Percentiles rank a stretch among this genome's conserved stretches.
These are phyloP conservation scores for Zymoseptoria tritici DNA, from an alignment of 2,329 filamentous ascomycete species.

Conservation along the genomic window DNA sequence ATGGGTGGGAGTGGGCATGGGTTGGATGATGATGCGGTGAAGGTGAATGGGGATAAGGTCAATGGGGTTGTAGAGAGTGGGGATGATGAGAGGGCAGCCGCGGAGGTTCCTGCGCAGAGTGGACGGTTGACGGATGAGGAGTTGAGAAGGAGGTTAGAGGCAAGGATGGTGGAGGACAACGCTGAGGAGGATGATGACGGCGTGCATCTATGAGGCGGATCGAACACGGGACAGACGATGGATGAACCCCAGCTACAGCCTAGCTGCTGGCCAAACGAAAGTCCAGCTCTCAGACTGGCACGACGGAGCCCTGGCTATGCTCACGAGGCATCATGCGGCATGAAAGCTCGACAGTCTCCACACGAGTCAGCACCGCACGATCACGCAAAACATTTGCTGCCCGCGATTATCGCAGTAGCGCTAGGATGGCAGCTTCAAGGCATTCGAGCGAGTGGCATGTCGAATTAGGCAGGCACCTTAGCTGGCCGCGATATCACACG, in stretches of 20 bases:
- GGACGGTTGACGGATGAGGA: constrained; percentile 53
- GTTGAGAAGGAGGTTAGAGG: constrained; percentile 49
- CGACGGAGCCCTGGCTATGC: neutral
- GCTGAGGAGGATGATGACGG: constrained; percentile 45
- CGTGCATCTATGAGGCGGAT: constrained; percentile 49
- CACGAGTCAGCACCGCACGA: no score
- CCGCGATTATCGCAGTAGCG: no score
- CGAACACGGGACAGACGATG: neutral
- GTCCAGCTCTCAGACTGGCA: neutral
- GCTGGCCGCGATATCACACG: neutral
- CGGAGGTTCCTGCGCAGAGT: constrained; percentile 22
- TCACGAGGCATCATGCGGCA: neutral
- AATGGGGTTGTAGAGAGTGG: constrained; percentile 12
- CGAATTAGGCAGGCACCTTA: neutral
- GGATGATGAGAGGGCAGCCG: constrained; percentile 6
- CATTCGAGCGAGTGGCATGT: neutral
- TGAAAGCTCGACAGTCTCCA: neutral
- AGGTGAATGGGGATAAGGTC: constrained; percentile 17
- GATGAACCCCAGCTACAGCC: neutral
- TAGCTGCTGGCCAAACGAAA: neutral
- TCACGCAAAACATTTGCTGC: neutral
- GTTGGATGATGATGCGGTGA: constrained; percentile 10
- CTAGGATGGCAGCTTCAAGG: neutral
- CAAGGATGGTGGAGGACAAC: constrained; percentile 45
- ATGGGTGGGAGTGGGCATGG: constrained; percentile 45